Conservation (phyloP, 2,329 filamentous ascomycete species). For the Beauveria rudraprayagi region DNA sequence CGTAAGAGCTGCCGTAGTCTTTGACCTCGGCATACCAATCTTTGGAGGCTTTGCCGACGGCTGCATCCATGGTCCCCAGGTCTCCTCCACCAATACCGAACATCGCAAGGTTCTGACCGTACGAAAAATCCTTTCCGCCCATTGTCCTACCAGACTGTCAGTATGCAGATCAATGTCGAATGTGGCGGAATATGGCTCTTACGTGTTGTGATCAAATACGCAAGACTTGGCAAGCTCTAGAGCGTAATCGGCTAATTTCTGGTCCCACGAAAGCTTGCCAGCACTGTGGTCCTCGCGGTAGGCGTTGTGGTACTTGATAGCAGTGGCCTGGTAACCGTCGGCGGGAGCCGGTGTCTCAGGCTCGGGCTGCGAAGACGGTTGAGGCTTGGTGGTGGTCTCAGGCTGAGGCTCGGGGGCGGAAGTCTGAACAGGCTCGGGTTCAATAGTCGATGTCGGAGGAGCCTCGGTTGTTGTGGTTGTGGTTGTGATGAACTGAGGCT, state of each 20-base stretch:
- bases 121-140: conserved; percentile 42
- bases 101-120: conserved; percentile 90
- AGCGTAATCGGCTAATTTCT: conserved; percentile 56
- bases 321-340: conserved; percentile 28
- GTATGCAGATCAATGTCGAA: conserved; percentile 8
- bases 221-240: conserved; percentile 54
- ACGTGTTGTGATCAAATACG: conserved; percentile 69
- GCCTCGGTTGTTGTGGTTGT: conserved; percentile 11
- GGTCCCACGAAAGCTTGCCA: conserved; percentile 56
- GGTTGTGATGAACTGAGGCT: conserved; percentile 7
- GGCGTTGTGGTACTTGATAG: conserved; percentile 71
- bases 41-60: conserved; percentile 60
- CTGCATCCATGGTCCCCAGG: conserved; percentile 27
- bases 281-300: conserved; percentile 79
- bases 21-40: conserved; percentile 83
- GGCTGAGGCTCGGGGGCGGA: conserved; percentile 10
- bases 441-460: not conserved
- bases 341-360: conserved; percentile 3
- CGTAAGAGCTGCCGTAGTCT: conserved; percentile 49
- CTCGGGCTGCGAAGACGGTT: not conserved
- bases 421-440: conserved; percentile 13
- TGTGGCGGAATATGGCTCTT: conserved; percentile 29
- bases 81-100: conserved; percentile 35
- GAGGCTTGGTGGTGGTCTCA: not conserved
- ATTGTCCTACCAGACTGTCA: conserved; percentile 37